Evolutionary conservation across 192 early-diverging fungal genomes (phyloP).

Genomic region (Coemansia sp.): DNA sequence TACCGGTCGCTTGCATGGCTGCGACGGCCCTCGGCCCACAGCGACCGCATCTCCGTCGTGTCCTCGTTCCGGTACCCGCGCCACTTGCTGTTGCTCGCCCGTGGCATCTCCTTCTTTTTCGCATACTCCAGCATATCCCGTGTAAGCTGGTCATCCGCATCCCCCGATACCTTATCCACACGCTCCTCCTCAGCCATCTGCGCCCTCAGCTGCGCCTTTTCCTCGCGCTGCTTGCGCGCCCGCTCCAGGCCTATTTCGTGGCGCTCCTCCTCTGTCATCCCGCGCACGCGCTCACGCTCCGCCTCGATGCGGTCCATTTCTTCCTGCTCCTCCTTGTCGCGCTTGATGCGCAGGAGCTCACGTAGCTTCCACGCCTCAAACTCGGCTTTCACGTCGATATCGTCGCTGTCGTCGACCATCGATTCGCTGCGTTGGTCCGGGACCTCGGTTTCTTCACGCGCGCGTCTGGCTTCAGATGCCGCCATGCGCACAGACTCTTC

Average conservation of each 20-base stretch:
- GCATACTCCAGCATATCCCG: conserved; percentile 27
- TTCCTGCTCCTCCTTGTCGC: conserved; percentile 76
- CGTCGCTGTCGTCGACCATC: conserved; percentile 91
- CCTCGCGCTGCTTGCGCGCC: conserved; percentile 55
- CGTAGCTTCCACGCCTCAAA: conserved; percentile 89
- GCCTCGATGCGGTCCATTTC: conserved; percentile 68
- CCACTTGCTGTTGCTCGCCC: conserved; percentile 21
- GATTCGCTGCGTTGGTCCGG: conserved; percentile 35
- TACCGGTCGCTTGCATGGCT: background rate
- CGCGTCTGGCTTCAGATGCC: conserved; percentile 25
- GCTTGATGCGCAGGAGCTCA: conserved; percentile 84
- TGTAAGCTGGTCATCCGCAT: background rate
- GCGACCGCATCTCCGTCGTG: conserved; percentile 13
- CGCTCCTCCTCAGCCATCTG: conserved; percentile 27
- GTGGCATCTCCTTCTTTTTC: background rate
- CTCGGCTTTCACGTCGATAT: conserved; percentile 81
- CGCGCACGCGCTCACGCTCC: conserved; percentile 76
- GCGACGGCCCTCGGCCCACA: background rate
- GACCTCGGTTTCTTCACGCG: conserved; percentile 39
- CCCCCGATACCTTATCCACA: conserved; percentile 61
- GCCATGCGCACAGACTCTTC: conserved; percentile 36
- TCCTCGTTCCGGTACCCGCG: conserved; percentile 26
- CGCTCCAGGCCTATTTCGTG: conserved; percentile 67
- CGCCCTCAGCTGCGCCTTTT: conserved; percentile 51
- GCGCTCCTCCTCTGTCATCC: conserved; percentile 84